Conservation (phyloP, 2,329 filamentous ascomycete species). For the Torrubiella hemipterigena region DNA sequence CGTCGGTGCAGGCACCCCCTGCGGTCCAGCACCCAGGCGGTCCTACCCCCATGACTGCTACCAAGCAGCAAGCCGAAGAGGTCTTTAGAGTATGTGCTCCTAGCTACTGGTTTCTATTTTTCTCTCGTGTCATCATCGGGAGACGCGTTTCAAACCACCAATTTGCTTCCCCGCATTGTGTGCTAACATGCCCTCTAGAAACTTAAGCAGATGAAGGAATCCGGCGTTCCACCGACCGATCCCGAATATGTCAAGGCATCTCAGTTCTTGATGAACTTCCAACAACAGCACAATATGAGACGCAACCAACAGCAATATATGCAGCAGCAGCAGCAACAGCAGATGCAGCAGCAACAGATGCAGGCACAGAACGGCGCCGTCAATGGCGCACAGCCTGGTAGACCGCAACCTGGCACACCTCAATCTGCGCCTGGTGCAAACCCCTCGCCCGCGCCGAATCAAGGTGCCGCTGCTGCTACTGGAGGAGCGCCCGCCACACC, state of each 20-base stretch:
- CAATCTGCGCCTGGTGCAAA: constrained; percentile 16
- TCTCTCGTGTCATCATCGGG: too few species aligned
- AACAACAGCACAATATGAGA: constrained; percentile 50
- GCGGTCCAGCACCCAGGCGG: constrained; percentile 54
- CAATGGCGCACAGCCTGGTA: constrained; percentile 35
- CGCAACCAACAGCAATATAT: constrained; percentile 30
- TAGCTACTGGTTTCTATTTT: too few species aligned
- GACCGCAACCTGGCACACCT: constrained; percentile 24
- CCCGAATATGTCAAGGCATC: constrained; percentile 80
- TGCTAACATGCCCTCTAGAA: constrained; percentile 40
- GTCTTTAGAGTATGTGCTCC: constrained; percentile 47
- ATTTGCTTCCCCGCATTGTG: constrained; percentile 1
- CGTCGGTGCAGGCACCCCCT: constrained; percentile 64
- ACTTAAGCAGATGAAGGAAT: constrained; percentile 78
- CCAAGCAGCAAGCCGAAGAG: constrained; percentile 67
- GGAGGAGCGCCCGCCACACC: constrained; percentile 17
- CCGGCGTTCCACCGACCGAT: constrained; percentile 68
- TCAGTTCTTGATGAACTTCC: constrained; percentile 61
- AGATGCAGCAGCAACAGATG: constrained; percentile 28
- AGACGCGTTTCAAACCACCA: constrained; percentile 3
- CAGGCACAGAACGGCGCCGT: constrained; percentile 43
- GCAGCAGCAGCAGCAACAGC: constrained; percentile 30
- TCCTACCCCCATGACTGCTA: constrained; percentile 54
- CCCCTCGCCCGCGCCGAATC: constrained; percentile 20
- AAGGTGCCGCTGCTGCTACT: constrained; percentile 17